Base-by-base conservation (phyloP, 768 basidiomycete species). In the Ramaria sp. region DNA sequence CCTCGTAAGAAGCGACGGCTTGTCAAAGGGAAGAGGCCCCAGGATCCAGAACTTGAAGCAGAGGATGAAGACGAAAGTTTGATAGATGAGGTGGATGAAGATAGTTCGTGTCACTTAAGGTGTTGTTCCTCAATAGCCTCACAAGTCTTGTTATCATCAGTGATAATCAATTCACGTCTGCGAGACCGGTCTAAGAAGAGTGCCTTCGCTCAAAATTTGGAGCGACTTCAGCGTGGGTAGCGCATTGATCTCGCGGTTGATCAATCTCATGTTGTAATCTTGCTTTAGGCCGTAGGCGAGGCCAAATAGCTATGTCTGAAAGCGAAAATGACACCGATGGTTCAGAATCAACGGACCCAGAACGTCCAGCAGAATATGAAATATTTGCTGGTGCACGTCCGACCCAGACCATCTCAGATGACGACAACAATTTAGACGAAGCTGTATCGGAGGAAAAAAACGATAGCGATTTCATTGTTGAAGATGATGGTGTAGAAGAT, bases 141-240 rank as follows among this genome's bases (percentile, higher is more conserved):
- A 27, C 27, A 27, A 27, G 27, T 27, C 27, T 27, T 43, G 17
- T 19, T 22, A 17, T 43, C 2, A 27, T 7, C 59, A 89, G 84
- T 72, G 53, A 84, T 91, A 30, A 69, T 91, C 41, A 73, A 82
- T 24, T 71, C 70, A 7, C 82, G 88, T 45, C 67, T 91, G 31
- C 82, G 89, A 37, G 66, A 70, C 27, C 78, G 86, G 31, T 71
- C 74, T 58, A 87, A 79, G 68, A 74, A 76, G 66, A 77, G 82
- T 13, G 59, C 68, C 5, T 90, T 80, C 65, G 84, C 82, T 61
- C 76, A 73, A 65, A 84, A 78, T 59, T 66, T 90, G 13, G 82
- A 86, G 59, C 82, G 74, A 59, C 63, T 89, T 52, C 86, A 80
- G 69, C 73, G 88, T 91, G 59, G 52, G 76, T 67, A 20, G 27